Evolutionary conservation across 306 rosid genomes (phyloP), one percentile per base, ranked within the genome.

Genomic region (Dalbergia cultrata): DNA sequence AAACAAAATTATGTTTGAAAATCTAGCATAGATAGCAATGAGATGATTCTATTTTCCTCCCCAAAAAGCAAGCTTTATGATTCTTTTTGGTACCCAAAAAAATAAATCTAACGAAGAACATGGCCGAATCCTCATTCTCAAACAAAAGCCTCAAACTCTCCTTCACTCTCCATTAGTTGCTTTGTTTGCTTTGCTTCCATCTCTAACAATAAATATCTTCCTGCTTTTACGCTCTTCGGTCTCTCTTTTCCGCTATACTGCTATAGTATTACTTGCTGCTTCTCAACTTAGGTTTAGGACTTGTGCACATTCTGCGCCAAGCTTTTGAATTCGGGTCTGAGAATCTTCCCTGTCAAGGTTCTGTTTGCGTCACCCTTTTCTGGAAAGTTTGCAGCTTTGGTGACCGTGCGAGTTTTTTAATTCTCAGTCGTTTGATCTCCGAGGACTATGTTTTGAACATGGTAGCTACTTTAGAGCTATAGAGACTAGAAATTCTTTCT

Each of bases 361-460:
- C 70, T 65, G 70, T 35, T 65, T 37, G 2, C 8, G 49, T 14
- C 8, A 65, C 70, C 70, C 70, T 65, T 65, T 65, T 37, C 70
- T 37, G 70, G 3, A 65, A 65, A 65, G 50, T 35, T 65, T 65
- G 11, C 31, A 65, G 37, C 21, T 65, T 65, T 39, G 50, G 70
- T 65, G 50, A n/a, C 13, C 22, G 18, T 7, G 6, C 9, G 16
- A 33, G 19, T 62, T 13, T 64, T 8, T 16, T 5, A 7, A 37
- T 65, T 37, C 47, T 6, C 4, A 37, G 14, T 37, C 0, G 37
- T 37, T 34, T 37, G 10, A 65, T 65, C 70, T 37, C 49, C 8
- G 26, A 16, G 19, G 47, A 8, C 70, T 65, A 37, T 31, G 50
- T 8, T 65, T 65, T 65, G 26, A 35, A 39, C n/a, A 35, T 64